Conservation (phyloP, 148 eudicot species). For the Diospyros kaki region DNA sequence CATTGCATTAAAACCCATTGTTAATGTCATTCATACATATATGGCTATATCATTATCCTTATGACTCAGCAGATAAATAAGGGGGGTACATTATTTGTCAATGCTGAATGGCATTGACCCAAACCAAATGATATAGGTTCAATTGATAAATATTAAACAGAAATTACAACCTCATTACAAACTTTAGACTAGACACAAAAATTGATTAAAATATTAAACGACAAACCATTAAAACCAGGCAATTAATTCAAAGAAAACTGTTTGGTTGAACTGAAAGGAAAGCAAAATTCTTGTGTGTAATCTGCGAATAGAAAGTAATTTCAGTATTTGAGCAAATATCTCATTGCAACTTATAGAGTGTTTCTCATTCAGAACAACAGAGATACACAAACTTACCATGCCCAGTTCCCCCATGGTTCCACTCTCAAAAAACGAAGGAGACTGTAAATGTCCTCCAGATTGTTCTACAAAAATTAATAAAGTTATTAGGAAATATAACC, state of each 20-base stretch:
- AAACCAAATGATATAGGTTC: no score
- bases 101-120: no score
- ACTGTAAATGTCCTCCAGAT: constrained; percentile 87
- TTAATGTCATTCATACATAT: no score
- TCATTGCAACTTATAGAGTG: background rate
- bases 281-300: background rate
- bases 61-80: no score
- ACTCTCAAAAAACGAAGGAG: constrained; percentile 90
- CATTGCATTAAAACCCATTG: no score
- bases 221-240: background rate
- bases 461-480: constrained; percentile 59
- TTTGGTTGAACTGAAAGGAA: background rate
- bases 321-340: background rate
- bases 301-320: background rate
- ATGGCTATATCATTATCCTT: no score
- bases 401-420: constrained; percentile 99
- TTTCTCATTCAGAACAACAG: background rate
- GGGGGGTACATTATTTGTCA: no score
- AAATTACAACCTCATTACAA: no score
- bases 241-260: background rate
- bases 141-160: no score
- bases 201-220: background rate
- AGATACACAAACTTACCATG: constrained; percentile 58
- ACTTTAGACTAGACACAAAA: background rate
- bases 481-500: constrained; percentile 17